Percentiles rank a stretch among this genome's conserved stretches.
phyloP scores from a whole-genome alignment of 164 flowering plant species.

The Echeveria elegans region DNA sequence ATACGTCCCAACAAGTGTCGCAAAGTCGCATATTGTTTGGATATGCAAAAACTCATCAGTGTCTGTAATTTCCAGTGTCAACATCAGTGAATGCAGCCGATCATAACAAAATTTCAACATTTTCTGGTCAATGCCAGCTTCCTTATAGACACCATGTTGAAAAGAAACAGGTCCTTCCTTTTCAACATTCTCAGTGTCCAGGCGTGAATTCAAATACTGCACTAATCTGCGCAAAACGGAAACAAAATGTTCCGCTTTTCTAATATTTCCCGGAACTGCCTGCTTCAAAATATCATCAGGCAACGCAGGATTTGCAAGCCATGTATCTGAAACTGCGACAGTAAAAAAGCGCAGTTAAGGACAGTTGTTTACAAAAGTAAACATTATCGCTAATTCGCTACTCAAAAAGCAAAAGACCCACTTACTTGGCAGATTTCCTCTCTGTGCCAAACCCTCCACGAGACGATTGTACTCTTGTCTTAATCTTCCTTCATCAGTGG shows the following conservation, averaged over 20 bases:
- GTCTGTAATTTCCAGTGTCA: constrained; percentile 90
- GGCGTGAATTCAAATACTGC: constrained; percentile 72
- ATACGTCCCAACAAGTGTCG: constrained; percentile 94
- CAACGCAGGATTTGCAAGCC: constrained; percentile 93
- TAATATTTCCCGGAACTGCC: constrained; percentile 98
- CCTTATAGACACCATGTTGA: constrained; percentile 53
- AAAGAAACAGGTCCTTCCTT: constrained; percentile 90
- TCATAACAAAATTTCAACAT: constrained; percentile 91
- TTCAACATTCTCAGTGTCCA: constrained; percentile 87
- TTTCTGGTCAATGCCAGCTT: constrained; percentile 96
- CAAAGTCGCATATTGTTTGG: constrained; percentile 94
- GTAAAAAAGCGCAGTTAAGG: constrained; percentile 1
- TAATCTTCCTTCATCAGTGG: constrained; percentile 88
- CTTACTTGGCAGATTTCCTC: constrained; percentile 82
- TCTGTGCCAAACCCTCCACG: constrained; percentile 87
- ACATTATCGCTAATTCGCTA: background rate
- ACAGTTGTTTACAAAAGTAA: background rate
- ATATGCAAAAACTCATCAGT: constrained; percentile 91
- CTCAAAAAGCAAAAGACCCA: background rate
- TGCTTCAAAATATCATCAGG: constrained; percentile 96
- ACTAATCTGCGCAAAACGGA: constrained; percentile 83
- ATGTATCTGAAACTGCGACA: constrained; percentile 55
- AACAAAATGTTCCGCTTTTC: constrained; percentile 94
- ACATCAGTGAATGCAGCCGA: constrained; percentile 85
- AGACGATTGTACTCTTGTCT: constrained; percentile 92